Conservation (phyloP, 2,329 filamentous ascomycete genomes). For the Ophiocordyceps camponoti-saundersi region DNA sequence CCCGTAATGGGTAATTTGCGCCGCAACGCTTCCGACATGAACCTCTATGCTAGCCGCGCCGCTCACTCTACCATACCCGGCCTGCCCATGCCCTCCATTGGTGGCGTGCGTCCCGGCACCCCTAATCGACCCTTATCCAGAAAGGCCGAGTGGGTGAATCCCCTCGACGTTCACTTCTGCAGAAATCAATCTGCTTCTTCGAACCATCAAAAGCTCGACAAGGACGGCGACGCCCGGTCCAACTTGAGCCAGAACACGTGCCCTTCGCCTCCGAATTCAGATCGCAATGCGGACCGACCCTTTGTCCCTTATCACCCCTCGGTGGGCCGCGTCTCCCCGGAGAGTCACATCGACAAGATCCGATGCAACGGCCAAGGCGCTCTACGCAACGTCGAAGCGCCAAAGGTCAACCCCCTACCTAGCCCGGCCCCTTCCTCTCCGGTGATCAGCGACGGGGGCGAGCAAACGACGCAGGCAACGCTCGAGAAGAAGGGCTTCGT, state of each 20-base stretch:
- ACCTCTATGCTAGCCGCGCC: constrained; percentile 12
- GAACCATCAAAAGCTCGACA: background rate
- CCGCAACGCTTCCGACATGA: constrained; percentile 20
- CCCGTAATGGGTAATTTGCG: constrained; percentile 13
- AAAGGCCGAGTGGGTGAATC: constrained; percentile 25
- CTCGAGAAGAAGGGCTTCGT: constrained; percentile 15
- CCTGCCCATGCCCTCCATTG: background rate
- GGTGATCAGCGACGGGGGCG: constrained; percentile 10
- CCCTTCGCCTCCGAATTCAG: constrained; percentile 21
- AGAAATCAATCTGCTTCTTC: constrained; percentile 5
- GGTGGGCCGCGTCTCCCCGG: background rate
- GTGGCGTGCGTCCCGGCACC: constrained; percentile 11
- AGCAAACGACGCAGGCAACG: constrained; percentile 5
- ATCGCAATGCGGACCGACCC: constrained; percentile 9
- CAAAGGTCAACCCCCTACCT: constrained; percentile 19
- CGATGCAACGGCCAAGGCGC: constrained; percentile 6
- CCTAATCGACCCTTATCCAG: constrained; percentile 10
- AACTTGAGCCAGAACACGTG: constrained; percentile 7
- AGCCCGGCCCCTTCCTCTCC: constrained; percentile 26
- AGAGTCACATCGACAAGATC: constrained; percentile 5
- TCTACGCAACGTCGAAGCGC: too few species aligned
- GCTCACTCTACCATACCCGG: constrained; percentile 3
- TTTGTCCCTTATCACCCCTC: constrained; percentile 6
- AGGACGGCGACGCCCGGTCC: background rate
- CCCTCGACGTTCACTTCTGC: constrained; percentile 28